phyloP scores from a whole-genome alignment of 2,329 filamentous ascomycete species.

The Calonectria honghensis region DNA sequence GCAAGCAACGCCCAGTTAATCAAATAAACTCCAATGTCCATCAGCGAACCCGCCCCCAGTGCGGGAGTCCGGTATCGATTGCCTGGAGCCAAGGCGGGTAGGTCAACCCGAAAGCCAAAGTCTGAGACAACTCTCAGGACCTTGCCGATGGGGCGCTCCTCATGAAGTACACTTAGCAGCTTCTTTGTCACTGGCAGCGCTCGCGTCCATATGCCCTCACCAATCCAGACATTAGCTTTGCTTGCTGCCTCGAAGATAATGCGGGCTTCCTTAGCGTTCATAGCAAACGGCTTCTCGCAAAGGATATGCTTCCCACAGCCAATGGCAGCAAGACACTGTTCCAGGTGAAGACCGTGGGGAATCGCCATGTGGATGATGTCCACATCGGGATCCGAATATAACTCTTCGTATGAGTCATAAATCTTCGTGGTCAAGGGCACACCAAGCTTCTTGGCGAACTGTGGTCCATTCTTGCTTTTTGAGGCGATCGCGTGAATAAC shows the following conservation, averaged over 20 bases:
- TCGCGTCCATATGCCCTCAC: conserved; percentile 61
- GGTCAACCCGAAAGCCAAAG: conserved; percentile 17
- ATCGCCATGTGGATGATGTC: conserved; percentile 61
- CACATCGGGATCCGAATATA: conserved; percentile 57
- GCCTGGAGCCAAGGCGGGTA: conserved; percentile 7
- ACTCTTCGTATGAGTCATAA: conserved; percentile 54
- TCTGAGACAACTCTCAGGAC: conserved; percentile 23
- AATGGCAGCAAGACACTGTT: conserved; percentile 58
- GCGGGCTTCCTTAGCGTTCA: conserved; percentile 56
- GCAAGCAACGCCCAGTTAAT: conserved; percentile 46
- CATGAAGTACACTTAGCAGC: not conserved
- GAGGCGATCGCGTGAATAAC: conserved; percentile 22
- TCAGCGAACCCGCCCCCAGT: conserved; percentile 51
- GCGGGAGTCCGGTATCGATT: conserved; percentile 18
- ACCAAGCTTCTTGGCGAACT: conserved; percentile 3
- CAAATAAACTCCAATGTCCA: conserved; percentile 59
- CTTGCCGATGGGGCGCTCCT: conserved; percentile 16
- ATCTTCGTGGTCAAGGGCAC: conserved; percentile 60
- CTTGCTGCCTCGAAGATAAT: conserved; percentile 55
- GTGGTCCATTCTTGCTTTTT: not conserved
- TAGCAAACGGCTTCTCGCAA: conserved; percentile 60
- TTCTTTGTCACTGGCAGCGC: conserved; percentile 54
- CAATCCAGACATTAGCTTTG: conserved; percentile 57
- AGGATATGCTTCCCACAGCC: conserved; percentile 60
- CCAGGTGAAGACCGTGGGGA: conserved; percentile 58